These are phyloP conservation scores for Vanilla planifolia DNA, from an alignment of 106 monocot genomes.

Conservation along the genomic window DNA sequence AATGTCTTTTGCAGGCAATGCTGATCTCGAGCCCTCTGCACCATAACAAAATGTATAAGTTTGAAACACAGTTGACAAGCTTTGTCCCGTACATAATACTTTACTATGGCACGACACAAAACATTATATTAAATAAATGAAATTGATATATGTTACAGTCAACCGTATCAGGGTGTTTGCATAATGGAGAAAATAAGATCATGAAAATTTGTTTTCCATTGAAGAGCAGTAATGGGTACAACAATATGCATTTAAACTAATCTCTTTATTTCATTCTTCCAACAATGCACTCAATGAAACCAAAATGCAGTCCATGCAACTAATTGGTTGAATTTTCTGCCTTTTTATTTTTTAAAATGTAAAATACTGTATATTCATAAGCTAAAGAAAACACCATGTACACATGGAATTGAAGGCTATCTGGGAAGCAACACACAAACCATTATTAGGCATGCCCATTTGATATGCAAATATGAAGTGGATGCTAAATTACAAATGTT, in stretches of 20 bases:
- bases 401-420: background rate
- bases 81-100: background rate
- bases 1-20: constrained; percentile 50
- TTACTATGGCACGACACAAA: background rate
- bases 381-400: background rate
- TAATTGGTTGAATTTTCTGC: background rate
- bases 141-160: background rate
- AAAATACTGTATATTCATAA: background rate
- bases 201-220: background rate
- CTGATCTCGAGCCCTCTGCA: constrained; percentile 66
- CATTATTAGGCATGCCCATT: too few species aligned
- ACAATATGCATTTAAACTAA: background rate
- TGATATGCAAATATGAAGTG: too few species aligned
- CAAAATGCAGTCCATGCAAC: too few species aligned
- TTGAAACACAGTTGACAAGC: background rate
- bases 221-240: background rate
- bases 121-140: background rate
- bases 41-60: constrained; percentile 2
- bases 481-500: too few species aligned
- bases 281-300: too few species aligned
- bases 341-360: too few species aligned
- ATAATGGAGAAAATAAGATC: background rate
- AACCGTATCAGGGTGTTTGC: background rate
- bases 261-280: background rate
- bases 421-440: too few species aligned